A percentile compares a stretch with the other conserved stretches of the same genome.
These are phyloP conservation scores for Phytophthora quininea DNA, from an alignment of 352 stramenopile species.

Conservation along the genomic window DNA sequence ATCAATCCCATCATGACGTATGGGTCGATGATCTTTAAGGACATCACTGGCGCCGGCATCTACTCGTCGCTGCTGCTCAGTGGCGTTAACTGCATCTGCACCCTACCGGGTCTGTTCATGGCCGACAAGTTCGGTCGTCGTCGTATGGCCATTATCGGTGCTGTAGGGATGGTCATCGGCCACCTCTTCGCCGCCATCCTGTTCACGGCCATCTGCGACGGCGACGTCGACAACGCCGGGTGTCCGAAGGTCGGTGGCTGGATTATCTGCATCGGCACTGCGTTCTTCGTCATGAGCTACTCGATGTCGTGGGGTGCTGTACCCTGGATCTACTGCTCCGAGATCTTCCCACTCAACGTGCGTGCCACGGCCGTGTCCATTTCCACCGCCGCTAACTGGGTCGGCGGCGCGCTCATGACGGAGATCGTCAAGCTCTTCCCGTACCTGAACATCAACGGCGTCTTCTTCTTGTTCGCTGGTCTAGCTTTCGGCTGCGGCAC, in stretches of 20 bases:
- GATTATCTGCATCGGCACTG: constrained; percentile 42
- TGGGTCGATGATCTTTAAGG: constrained; percentile 39
- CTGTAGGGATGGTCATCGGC: constrained; percentile 36
- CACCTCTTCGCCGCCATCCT: constrained; percentile 39
- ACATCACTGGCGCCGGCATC: constrained; percentile 35
- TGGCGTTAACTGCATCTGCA: constrained; percentile 35
- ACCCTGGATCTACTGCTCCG: constrained; percentile 47
- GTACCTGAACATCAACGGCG: constrained; percentile 52
- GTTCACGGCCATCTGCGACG: constrained; percentile 34
- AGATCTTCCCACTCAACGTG: constrained; percentile 44
- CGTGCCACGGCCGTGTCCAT: constrained; percentile 43
- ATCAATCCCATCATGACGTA: constrained; percentile 45
- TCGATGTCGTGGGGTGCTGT: constrained; percentile 31
- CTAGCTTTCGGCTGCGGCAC: constrained; percentile 38
- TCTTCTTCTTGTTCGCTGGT: constrained; percentile 63
- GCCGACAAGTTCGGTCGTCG: constrained; percentile 36
- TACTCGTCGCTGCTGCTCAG: constrained; percentile 31
- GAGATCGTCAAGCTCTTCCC: constrained; percentile 35
- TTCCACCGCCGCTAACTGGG: constrained; percentile 42
- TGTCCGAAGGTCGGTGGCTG: constrained; percentile 36
- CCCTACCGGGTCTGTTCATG: constrained; percentile 28
- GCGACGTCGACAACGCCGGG: constrained; percentile 28
- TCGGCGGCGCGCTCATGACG: constrained; percentile 39
- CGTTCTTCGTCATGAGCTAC: constrained; percentile 31
- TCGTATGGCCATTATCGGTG: constrained; percentile 36